phyloP scores from a whole-genome alignment of 208 protist species.

The Trypanosoma vivax region DNA sequence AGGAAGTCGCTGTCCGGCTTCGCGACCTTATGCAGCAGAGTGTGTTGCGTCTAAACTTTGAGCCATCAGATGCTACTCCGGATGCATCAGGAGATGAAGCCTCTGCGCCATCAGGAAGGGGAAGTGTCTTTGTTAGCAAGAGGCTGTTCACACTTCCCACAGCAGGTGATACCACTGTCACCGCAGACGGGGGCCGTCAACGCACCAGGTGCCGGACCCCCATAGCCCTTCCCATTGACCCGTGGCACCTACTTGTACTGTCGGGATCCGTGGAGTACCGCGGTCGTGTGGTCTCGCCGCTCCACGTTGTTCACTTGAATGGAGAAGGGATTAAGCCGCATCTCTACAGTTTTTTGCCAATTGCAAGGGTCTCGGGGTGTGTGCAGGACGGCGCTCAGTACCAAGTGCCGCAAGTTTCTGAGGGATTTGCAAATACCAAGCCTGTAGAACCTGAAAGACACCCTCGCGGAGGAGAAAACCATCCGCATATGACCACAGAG shows the following conservation, averaged over 20 bases:
- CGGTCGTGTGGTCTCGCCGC: background rate
- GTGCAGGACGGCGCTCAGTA: conserved; percentile 7
- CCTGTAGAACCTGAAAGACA: no score
- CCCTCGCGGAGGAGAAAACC: no score
- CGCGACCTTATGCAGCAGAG: no score
- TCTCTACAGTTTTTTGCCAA: conserved; percentile 3
- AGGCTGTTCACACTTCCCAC: conserved; percentile 20
- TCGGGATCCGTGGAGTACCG: background rate
- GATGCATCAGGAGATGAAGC: no score
- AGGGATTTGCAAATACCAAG: no score
- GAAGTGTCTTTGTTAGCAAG: conserved; percentile 31
- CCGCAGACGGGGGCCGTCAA: background rate
- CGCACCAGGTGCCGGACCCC: background rate
- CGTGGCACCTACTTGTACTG: conserved; percentile 7
- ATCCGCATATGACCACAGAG: no score
- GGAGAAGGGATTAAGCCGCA: background rate
- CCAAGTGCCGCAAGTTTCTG: background rate
- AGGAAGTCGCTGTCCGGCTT: no score
- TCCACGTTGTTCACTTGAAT: conserved; percentile 12
- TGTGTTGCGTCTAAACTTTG: no score
- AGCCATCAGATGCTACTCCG: no score
- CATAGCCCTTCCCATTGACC: conserved; percentile 14
- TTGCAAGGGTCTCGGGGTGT: conserved; percentile 13
- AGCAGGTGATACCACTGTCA: background rate
- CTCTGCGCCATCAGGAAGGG: conserved; percentile 23